Evolutionary conservation across 2,329 filamentous ascomycete genomes (phyloP).

Genomic region (Fusarium nelsonii): DNA sequence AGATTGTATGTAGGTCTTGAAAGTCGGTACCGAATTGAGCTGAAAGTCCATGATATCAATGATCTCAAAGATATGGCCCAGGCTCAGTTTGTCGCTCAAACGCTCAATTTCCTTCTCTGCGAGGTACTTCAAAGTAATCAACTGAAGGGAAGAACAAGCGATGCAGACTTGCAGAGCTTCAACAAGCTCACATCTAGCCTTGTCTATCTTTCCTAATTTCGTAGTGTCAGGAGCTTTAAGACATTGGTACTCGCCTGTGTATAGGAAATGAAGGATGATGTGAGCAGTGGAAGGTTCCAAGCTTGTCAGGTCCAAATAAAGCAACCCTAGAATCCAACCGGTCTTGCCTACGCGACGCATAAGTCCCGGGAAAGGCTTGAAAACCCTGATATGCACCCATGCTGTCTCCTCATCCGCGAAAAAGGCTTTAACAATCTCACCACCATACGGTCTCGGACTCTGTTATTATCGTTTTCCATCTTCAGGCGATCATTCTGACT

Average conservation of each 20-base stretch:
- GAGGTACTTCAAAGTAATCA: accelerated
- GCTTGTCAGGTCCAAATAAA: no score
- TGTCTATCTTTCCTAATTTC: no score
- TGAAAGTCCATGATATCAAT: background rate
- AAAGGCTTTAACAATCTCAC: no score
- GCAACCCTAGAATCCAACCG: no score
- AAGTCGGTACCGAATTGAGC: background rate
- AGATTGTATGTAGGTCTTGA: background rate
- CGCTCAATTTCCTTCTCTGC: background rate
- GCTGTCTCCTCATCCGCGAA: no score
- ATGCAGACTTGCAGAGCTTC: background rate
- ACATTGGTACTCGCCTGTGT: conserved; percentile 4
- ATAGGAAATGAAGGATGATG: conserved; percentile 10
- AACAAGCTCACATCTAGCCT: background rate
- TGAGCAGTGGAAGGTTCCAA: background rate
- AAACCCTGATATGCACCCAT: no score
- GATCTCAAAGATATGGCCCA: background rate
- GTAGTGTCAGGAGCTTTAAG: background rate
- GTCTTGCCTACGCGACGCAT: no score
- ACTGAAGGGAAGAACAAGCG: background rate
- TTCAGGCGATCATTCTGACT: no score
- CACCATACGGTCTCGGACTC: no score
- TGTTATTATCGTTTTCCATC: no score
- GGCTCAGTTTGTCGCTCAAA: background rate
- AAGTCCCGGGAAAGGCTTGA: no score